Evolutionary conservation across 352 stramenopile genomes (phyloP).

Genomic region (Globisporangium megalacanthum): DNA sequence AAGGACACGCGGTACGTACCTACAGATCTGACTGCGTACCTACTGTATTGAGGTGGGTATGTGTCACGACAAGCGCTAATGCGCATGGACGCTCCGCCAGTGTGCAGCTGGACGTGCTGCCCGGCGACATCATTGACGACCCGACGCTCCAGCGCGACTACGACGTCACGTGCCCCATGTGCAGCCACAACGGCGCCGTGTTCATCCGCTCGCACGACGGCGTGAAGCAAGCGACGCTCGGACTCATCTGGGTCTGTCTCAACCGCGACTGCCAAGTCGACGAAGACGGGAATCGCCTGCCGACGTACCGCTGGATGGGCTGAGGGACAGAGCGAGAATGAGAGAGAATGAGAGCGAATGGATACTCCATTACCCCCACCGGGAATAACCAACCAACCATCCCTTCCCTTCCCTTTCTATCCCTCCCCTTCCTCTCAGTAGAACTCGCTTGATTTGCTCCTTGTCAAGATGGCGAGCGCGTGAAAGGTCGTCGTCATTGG

Average conservation of each 20-base stretch:
- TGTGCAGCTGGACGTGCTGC: conserved; percentile 81
- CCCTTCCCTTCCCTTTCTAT: no score
- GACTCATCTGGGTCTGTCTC: conserved; percentile 86
- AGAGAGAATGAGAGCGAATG: not conserved
- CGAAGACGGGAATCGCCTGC: conserved; percentile 77
- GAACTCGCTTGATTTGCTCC: no score
- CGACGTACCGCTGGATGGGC: conserved; percentile 85
- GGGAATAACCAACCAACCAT: no score
- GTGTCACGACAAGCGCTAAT: not conserved
- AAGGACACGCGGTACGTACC: conserved; percentile 77
- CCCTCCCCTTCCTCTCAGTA: no score
- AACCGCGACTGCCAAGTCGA: conserved; percentile 86
- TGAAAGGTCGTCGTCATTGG: no score
- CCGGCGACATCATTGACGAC: conserved; percentile 84
- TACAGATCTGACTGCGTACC: not conserved
- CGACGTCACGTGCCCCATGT: conserved; percentile 80
- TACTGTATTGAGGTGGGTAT: no score
- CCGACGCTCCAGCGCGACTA: conserved; percentile 85
- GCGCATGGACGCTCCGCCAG: conserved; percentile 17
- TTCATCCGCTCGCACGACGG: conserved; percentile 87
- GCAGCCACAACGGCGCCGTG: conserved; percentile 68
- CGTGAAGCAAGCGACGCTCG: conserved; percentile 83
- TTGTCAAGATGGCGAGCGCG: no score
- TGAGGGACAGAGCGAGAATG: no score
- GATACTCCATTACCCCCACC: no score